Base-by-base conservation (phyloP, 805 yeast genomes). In the Blastobotrys peoriensis region DNA sequence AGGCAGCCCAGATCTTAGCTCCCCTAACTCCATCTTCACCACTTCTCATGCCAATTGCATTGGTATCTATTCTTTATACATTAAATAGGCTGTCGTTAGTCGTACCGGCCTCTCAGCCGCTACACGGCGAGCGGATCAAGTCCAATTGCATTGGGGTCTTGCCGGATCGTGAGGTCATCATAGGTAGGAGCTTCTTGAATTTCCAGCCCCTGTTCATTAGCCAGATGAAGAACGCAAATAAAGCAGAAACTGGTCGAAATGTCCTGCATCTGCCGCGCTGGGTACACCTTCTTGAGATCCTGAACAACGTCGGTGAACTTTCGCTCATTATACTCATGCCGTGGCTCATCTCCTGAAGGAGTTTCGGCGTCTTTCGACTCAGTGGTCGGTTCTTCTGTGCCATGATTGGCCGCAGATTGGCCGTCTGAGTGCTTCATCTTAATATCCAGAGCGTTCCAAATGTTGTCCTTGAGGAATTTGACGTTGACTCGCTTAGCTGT, bases 241-340 rank as follows among this genome's bases (percentile, higher is more conserved):
- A 87, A 87, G 57, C 86, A 84, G 61, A 84, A 84, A 63, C 94
- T 82, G 1, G 95, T 86, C 1, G 94, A 83, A 5, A 88, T 63
- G 42, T 87, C 95, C 40, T 72, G 73, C 52, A 71, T 67, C 38
- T 79, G 74, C 39, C 76, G 79, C 5, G 68, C 63, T 0, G 76
- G 69, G 58, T 88, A 87, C 59, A 69, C 68, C 5, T 64, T 62
- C 16, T 68, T 68, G 19, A 82, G 70, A 21, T 71, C 73, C 2
- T 62, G 62, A 3, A 81, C 76, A 28, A 82, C 67, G 8, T 67
- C 69, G 1, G 75, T 65, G 50, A 80, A 74, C 34, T 56, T 61
- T 16, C 54, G 16, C 28, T 41, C 40, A 5, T 36, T 27, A 33
- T n/a, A 20, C 17, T 5, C 38, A 21, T 30, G 36, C 41, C 23